A percentile compares a stretch with the other conserved stretches of the same genome.
Conservation (phyloP, 345 rosid genomes). For the Bruguiera sexangula region DNA sequence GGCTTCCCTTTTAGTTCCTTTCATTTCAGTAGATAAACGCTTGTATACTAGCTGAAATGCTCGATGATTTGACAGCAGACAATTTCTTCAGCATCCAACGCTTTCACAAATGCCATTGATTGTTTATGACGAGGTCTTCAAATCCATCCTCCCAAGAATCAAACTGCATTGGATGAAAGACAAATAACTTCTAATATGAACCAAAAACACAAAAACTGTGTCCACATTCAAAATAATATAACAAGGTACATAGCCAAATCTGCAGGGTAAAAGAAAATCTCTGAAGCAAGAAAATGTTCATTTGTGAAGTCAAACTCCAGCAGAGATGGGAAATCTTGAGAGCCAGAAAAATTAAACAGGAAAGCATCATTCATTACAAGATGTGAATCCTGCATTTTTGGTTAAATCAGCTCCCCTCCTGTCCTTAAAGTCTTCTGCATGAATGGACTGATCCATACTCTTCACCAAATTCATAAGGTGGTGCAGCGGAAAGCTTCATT, state of each 20-base stretch:
- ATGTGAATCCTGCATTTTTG: constrained; percentile 49
- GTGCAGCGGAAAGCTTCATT: too few species aligned
- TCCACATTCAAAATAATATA: too few species aligned
- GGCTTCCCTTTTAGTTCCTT: too few species aligned
- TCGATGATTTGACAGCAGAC: background rate
- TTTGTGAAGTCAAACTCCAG: constrained; percentile 91
- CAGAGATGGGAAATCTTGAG: constrained; percentile 10
- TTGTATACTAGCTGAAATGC: too few species aligned
- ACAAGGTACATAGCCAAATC: too few species aligned
- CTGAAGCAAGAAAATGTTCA: constrained; percentile 90
- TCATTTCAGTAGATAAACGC: too few species aligned
- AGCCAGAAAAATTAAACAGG: background rate
- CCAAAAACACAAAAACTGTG: too few species aligned
- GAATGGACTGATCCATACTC: constrained; percentile 32
- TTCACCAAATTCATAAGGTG: too few species aligned
- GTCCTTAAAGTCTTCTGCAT: constrained; percentile 19
- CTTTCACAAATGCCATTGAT: too few species aligned
- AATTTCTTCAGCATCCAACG: too few species aligned
- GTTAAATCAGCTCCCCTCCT: constrained; percentile 57
- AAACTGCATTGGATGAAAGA: background rate
- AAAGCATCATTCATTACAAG: background rate
- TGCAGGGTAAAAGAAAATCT: constrained; percentile 44
- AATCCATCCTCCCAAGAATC: background rate
- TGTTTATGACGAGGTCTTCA: too few species aligned
- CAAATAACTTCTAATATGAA: too few species aligned